Conservation (phyloP, 176 grass and related monocot species). For the Aegilops longissima region DNA sequence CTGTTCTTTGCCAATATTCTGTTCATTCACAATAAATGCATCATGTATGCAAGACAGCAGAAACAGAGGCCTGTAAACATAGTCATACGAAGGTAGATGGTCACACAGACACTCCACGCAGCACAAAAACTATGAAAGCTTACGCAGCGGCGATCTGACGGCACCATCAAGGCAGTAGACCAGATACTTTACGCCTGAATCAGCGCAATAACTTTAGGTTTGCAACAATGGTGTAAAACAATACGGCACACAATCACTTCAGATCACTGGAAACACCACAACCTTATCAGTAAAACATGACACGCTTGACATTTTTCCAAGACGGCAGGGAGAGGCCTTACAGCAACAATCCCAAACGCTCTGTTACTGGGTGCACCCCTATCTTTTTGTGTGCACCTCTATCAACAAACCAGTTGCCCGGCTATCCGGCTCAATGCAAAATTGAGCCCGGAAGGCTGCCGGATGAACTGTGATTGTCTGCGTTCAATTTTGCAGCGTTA, state of each 20-base stretch:
- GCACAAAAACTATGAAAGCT: not conserved
- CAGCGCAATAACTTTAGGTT: too few species aligned
- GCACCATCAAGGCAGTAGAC: not conserved
- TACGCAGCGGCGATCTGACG: not conserved
- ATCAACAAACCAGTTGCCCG: constrained; percentile 58
- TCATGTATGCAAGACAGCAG: not conserved
- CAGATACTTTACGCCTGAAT: too few species aligned
- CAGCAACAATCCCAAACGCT: constrained; percentile 51
- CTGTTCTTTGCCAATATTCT: too few species aligned
- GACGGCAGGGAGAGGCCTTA: constrained; percentile 71
- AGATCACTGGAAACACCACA: not conserved
- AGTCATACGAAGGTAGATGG: not conserved
- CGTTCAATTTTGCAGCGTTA: not conserved
- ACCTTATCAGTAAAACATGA: constrained; percentile 82
- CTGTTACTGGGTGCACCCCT: constrained; percentile 48
- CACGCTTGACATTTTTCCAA: constrained; percentile 67
- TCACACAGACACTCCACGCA: not conserved
- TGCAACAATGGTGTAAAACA: not conserved
- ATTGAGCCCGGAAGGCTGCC: constrained; percentile 71
- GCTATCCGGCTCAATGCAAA: constrained; percentile 77
- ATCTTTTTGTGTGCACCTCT: constrained; percentile 32
- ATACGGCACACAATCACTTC: not conserved
- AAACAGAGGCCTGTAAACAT: not conserved
- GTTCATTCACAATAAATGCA: not conserved
- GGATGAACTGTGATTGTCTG: constrained; percentile 28